Percentiles rank a stretch among this genome's conserved stretches.
phyloP scores from a whole-genome alignment of 306 rosid genomes.

The Fragaria iinumae region DNA sequence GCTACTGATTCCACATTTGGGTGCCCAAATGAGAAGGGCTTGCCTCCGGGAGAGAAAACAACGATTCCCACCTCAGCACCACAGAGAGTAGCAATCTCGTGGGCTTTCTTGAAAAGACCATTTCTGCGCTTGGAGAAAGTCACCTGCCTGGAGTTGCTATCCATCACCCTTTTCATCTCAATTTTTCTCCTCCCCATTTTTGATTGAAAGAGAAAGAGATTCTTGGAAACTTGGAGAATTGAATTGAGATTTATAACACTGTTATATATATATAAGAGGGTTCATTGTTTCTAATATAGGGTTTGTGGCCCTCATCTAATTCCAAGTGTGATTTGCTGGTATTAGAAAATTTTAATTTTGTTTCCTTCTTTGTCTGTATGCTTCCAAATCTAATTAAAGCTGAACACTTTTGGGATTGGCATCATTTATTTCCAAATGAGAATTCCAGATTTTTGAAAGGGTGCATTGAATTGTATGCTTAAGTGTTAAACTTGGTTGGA shows the following conservation, averaged over 20 bases:
- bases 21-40: slow-evolving; percentile 50
- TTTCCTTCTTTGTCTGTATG: slow-evolving; percentile 13
- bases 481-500: slow-evolving; percentile 8
- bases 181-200: slow-evolving; percentile 40
- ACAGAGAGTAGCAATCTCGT: slow-evolving; percentile 56
- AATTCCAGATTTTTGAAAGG: slow-evolving; percentile 9
- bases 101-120: slow-evolving; percentile 62
- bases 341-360: slow-evolving; percentile 19
- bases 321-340: slow-evolving; percentile 9
- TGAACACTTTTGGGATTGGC: slow-evolving; percentile 14
- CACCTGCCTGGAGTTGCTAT: slow-evolving; percentile 33
- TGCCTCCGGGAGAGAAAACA: slow-evolving; percentile 48
- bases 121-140: slow-evolving; percentile 59
- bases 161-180: slow-evolving; percentile 44
- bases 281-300: slow-evolving; percentile 41
- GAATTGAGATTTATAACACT: background rate
- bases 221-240: background rate
- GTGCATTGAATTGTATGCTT: slow-evolving; percentile 14
- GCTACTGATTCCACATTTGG: slow-evolving; percentile 35
- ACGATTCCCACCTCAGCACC: slow-evolving; percentile 40
- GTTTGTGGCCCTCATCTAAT: slow-evolving; percentile 9
- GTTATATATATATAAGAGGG: no score
- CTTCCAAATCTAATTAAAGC: slow-evolving; percentile 7
- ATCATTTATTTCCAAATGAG: slow-evolving; percentile 9
- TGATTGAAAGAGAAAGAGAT: background rate